A percentile compares a stretch with the other conserved stretches of the same genome.
These are phyloP conservation scores for Phytopythium helicoides DNA, from an alignment of 352 stramenopile genomes.

Conservation along the genomic window DNA sequence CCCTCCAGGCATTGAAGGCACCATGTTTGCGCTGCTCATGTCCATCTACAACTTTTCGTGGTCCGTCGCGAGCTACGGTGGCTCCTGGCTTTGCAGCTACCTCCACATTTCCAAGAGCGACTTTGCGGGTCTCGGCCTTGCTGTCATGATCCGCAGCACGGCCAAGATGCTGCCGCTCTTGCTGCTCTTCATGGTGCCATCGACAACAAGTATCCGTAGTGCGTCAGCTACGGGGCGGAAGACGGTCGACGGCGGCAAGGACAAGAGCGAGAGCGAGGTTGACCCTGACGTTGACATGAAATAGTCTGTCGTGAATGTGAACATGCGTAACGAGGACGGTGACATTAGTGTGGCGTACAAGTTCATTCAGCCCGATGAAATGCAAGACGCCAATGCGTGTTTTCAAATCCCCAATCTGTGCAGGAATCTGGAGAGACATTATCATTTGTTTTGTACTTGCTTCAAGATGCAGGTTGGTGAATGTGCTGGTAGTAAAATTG, in stretches of 20 bases:
- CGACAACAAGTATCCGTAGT: constrained; percentile 65
- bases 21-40: constrained; percentile 93
- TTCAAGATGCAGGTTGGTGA: too few relatives aligned
- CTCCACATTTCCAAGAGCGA: constrained; percentile 74
- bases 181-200: constrained; percentile 74
- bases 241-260: constrained; percentile 6
- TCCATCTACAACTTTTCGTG: constrained; percentile 87
- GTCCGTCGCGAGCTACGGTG: constrained; percentile 72
- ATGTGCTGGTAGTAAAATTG: too few relatives aligned
- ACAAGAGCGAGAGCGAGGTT: constrained; percentile 26
- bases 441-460: too few relatives aligned
- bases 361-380: too few relatives aligned
- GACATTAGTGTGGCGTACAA: too few relatives aligned
- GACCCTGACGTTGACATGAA: constrained; percentile 16
- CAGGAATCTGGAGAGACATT: too few relatives aligned
- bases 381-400: too few relatives aligned
- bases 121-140: constrained; percentile 54
- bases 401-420: too few relatives aligned
- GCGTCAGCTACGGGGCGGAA: constrained; percentile 31
- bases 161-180: constrained; percentile 69
- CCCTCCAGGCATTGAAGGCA: constrained; percentile 94
- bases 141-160: constrained; percentile 53
- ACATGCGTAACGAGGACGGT: too few relatives aligned
- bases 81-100: constrained; percentile 75
- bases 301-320: constrained; percentile 1